A percentile compares a stretch with the other conserved stretches of the same genome.
These are phyloP conservation scores for Candida coleopterorum DNA, from an alignment of 805 yeast species.

Conservation along the genomic window DNA sequence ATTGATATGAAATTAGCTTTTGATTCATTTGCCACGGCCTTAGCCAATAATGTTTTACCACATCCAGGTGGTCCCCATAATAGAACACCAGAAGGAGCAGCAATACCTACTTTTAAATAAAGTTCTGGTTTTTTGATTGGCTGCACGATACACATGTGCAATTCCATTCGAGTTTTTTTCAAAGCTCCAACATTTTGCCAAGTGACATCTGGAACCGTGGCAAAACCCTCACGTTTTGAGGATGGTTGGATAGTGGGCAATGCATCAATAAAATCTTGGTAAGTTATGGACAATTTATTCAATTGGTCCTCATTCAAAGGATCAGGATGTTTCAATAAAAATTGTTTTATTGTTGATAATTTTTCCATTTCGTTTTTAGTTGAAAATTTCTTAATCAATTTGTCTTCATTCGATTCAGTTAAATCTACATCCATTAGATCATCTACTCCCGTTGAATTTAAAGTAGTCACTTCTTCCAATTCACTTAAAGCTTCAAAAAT, in stretches of 20 bases:
- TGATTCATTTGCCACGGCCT: slow-evolving; percentile 97
- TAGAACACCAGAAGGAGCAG: slow-evolving; percentile 94
- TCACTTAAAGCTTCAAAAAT: slow-evolving; percentile 63
- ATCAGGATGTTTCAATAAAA: slow-evolving; percentile 68
- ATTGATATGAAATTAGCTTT: slow-evolving; percentile 94
- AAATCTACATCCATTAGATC: slow-evolving; percentile 34
- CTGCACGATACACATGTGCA: slow-evolving; percentile 96
- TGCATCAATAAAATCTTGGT: slow-evolving; percentile 78
- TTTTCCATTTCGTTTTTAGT: slow-evolving; percentile 30
- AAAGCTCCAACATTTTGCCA: slow-evolving; percentile 96
- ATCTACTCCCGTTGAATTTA: slow-evolving; percentile 11
- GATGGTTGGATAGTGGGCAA: slow-evolving; percentile 94
- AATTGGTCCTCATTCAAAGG: slow-evolving; percentile 76
- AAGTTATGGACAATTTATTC: slow-evolving; percentile 67
- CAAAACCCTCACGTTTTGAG: slow-evolving; percentile 97
- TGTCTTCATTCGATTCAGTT: slow-evolving; percentile 7
- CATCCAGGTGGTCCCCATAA: slow-evolving; percentile 99
- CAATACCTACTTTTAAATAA: slow-evolving; percentile 84
- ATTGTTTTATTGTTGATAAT: slow-evolving; percentile 65
- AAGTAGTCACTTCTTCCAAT: slow-evolving; percentile 23
- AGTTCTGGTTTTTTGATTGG: slow-evolving; percentile 92
- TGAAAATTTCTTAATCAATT: slow-evolving; percentile 25
- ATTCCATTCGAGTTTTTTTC: slow-evolving; percentile 71
- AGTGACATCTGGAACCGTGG: slow-evolving; percentile 95
- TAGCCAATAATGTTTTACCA: slow-evolving; percentile 93